Evolutionary conservation across 1,139 yeast species (phyloP).

Genomic region (Blastobotrys indianensis): DNA sequence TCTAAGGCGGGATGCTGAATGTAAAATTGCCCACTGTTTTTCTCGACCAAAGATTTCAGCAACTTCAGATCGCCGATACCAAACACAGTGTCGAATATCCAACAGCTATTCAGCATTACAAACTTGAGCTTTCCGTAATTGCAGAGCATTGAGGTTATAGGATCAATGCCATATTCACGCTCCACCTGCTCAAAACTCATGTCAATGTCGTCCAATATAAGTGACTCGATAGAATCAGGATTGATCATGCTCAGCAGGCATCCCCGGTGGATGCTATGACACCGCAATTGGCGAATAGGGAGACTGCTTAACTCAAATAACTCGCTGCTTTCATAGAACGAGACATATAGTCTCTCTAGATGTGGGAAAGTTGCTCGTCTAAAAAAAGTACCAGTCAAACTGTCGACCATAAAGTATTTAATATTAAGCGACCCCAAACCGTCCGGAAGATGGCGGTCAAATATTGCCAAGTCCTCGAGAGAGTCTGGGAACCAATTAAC

Average conservation of each 20-base stretch:
- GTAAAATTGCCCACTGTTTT: too few relatives aligned
- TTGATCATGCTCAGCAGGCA: not conserved
- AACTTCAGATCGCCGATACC: too few relatives aligned
- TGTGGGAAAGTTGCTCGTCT: not conserved
- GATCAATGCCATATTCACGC: too few relatives aligned
- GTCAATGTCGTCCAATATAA: not conserved
- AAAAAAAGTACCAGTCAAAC: not conserved
- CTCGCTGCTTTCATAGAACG: not conserved
- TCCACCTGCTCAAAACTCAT: not conserved
- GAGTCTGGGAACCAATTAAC: slow-evolving; percentile 3
- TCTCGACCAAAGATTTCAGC: too few relatives aligned
- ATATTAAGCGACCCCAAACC: not conserved
- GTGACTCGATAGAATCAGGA: not conserved
- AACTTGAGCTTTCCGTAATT: too few relatives aligned
- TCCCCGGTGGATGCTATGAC: not conserved
- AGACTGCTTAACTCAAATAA: too few relatives aligned
- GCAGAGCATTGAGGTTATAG: too few relatives aligned
- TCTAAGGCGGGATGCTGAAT: too few relatives aligned
- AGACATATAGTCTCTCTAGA: slow-evolving; percentile 6
- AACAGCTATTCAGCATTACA: too few relatives aligned
- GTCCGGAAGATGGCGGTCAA: not conserved
- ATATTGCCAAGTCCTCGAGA: slow-evolving; percentile 7
- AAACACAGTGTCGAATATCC: too few relatives aligned
- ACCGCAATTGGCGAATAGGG: not conserved
- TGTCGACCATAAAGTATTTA: slow-evolving; percentile 3